These are phyloP conservation scores for Podila horticola DNA, from an alignment of 192 early-diverging fungal species.

Conservation along the genomic window DNA sequence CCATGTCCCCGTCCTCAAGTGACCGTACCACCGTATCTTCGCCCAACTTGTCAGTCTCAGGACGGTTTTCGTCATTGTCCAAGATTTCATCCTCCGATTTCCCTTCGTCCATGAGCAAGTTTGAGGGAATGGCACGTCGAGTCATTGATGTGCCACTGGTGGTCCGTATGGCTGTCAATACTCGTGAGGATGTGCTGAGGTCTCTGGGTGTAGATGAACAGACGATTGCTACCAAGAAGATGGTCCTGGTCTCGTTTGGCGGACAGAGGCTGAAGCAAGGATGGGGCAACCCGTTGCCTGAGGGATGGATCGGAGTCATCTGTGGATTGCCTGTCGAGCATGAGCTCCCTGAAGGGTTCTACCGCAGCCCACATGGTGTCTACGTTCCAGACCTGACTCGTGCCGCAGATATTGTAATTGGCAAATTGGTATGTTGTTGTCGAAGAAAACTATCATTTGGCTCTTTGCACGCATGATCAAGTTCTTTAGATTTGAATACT, in stretches of 20 bases:
- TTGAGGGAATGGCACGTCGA: conserved; percentile 32
- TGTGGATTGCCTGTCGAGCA: conserved; percentile 59
- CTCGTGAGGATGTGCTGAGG: conserved; percentile 52
- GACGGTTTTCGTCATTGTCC: neutral
- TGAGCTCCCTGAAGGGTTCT: conserved; percentile 59
- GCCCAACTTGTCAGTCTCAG: conserved; percentile 16
- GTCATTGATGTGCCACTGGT: conserved; percentile 67
- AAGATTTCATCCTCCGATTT: conserved; percentile 8
- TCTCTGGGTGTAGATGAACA: conserved; percentile 54
- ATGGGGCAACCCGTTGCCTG: conserved; percentile 61
- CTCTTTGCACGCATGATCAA: neutral
- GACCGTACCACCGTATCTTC: conserved; percentile 26
- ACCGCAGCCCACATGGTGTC: conserved; percentile 61
- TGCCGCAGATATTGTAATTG: conserved; percentile 68
- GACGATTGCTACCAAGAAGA: conserved; percentile 56
- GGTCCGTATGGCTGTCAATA: conserved; percentile 53
- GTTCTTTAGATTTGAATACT: neutral
- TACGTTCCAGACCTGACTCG: conserved; percentile 71
- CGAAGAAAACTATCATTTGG: neutral
- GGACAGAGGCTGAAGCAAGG: conserved; percentile 60
- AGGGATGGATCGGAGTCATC: conserved; percentile 66
- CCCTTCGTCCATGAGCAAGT: conserved; percentile 18
- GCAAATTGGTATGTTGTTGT: conserved; percentile 55
- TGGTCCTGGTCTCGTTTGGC: conserved; percentile 62
- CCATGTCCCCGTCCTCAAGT: conserved; percentile 27